phyloP scores from a whole-genome alignment of 805 yeast species.

The Ogataea henricii region DNA sequence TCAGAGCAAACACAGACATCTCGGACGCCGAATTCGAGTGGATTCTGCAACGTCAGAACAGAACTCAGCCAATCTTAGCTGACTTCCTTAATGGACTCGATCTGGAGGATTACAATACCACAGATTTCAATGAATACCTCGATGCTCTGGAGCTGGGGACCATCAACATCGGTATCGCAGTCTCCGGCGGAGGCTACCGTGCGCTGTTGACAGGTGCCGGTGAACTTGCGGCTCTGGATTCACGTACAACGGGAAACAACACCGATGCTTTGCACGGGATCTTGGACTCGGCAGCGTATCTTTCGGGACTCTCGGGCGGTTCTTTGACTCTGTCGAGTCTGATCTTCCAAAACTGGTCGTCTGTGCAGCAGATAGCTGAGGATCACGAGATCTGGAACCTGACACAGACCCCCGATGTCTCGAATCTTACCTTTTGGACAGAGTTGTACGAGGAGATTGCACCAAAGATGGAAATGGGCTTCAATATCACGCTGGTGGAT shows the following conservation, averaged over 20 bases:
- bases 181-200: conserved; percentile 85
- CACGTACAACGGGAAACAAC: conserved; percentile 50
- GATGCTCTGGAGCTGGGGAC: conserved; percentile 34
- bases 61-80: conserved; percentile 44
- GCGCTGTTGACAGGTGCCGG: conserved; percentile 88
- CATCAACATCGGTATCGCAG: conserved; percentile 57
- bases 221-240: conserved; percentile 73
- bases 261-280: conserved; percentile 48
- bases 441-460: conserved; percentile 50
- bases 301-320: conserved; percentile 80
- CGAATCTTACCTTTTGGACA: conserved; percentile 49
- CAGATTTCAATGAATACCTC: conserved; percentile 40
- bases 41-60: conserved; percentile 47
- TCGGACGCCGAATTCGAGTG: conserved; percentile 54
- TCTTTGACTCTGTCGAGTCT: conserved; percentile 73
- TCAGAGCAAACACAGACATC: conserved; percentile 48
- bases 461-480: conserved; percentile 58
- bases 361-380: conserved; percentile 55
- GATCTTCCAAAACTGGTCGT: conserved; percentile 66
- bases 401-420: conserved; percentile 56
- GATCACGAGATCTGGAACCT: conserved; percentile 63
- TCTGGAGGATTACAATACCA: conserved; percentile 46
- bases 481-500: conserved; percentile 61
- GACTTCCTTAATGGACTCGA: conserved; percentile 46
- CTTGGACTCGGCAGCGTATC: conserved; percentile 67